A percentile compares a stretch with the other conserved stretches of the same genome.
phyloP scores from a whole-genome alignment of 225 moss, liverwort and hornwort genomes.

The Bryum argenteum region DNA sequence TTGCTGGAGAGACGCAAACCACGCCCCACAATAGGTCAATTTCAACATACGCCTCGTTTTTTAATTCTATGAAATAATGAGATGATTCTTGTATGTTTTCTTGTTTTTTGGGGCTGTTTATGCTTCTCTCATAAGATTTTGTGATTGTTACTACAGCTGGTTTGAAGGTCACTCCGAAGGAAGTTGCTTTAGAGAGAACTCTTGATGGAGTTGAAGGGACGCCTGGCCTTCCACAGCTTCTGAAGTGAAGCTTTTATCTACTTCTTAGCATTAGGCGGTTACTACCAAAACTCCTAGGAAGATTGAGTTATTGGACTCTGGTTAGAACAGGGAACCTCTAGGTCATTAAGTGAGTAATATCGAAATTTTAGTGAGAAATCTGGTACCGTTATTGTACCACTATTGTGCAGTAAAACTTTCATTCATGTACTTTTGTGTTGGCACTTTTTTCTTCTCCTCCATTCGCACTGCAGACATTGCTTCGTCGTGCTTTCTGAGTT shows the following conservation, averaged over 20 bases:
- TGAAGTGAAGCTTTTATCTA: conserved; percentile 34
- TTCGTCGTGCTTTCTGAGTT: too few relatives aligned
- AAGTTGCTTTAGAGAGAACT: conserved; percentile 74
- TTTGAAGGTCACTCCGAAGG: conserved; percentile 76
- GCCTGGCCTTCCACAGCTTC: conserved; percentile 57
- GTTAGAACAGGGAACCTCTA: too few relatives aligned
- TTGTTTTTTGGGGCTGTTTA: background rate
- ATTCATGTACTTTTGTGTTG: too few relatives aligned
- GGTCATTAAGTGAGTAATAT: too few relatives aligned
- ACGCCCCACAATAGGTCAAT: conserved; percentile 65
- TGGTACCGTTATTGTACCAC: too few relatives aligned
- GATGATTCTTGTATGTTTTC: background rate
- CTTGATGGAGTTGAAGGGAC: conserved; percentile 51
- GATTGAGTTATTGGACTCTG: too few relatives aligned
- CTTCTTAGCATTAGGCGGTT: background rate
- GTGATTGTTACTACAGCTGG: conserved; percentile 54
- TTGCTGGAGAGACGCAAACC: conserved; percentile 78
- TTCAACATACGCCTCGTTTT: background rate
- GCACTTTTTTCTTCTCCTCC: too few relatives aligned
- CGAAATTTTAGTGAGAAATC: too few relatives aligned
- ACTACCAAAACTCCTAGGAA: background rate
- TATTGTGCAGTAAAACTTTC: too few relatives aligned
- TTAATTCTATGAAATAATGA: background rate
- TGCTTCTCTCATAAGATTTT: background rate
- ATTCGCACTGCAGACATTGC: too few relatives aligned